Evolutionary conservation across 2,329 filamentous ascomycete species (phyloP).

Genomic region (Lachnellula cervina): DNA sequence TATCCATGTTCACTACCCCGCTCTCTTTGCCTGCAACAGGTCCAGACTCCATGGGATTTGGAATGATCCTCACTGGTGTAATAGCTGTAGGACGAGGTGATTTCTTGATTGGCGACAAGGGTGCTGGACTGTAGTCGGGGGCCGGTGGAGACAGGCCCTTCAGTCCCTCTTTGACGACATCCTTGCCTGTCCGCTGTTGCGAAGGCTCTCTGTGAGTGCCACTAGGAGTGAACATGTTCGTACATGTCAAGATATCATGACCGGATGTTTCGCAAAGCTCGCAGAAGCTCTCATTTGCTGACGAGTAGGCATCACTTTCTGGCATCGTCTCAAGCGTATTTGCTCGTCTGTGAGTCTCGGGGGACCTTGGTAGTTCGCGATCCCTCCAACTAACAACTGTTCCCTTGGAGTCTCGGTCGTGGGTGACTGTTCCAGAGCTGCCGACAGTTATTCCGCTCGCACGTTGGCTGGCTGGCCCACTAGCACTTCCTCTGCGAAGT

Average conservation of each 20-base stretch:
- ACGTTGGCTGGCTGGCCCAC: slow-evolving; percentile 38
- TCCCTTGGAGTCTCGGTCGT: slow-evolving; percentile 60
- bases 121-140: slow-evolving; percentile 46
- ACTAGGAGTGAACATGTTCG: slow-evolving; percentile 65
- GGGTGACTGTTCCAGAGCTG: slow-evolving; percentile 36
- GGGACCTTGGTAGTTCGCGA: slow-evolving; percentile 39
- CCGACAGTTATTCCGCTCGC: slow-evolving; percentile 46
- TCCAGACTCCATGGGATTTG: slow-evolving; percentile 59
- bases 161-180: slow-evolving; percentile 36
- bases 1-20: slow-evolving; percentile 72
- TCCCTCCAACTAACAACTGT: slow-evolving; percentile 56
- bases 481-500: slow-evolving; percentile 46
- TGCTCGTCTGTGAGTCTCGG: slow-evolving; percentile 43
- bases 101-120: slow-evolving; percentile 48
- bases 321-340: slow-evolving; percentile 62
- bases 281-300: slow-evolving; percentile 65
- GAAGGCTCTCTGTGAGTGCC: slow-evolving; percentile 13
- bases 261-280: slow-evolving; percentile 91
- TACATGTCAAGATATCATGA: slow-evolving; percentile 92
- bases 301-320: slow-evolving; percentile 65
- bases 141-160: slow-evolving; percentile 36
- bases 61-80: slow-evolving; percentile 41
- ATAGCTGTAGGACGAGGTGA: slow-evolving; percentile 37
- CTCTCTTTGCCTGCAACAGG: slow-evolving; percentile 75
- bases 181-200: slow-evolving; percentile 32